Evolutionary conservation across 2,329 filamentous ascomycete genomes (phyloP).

Genomic region (Dothiorella sarmentorum): DNA sequence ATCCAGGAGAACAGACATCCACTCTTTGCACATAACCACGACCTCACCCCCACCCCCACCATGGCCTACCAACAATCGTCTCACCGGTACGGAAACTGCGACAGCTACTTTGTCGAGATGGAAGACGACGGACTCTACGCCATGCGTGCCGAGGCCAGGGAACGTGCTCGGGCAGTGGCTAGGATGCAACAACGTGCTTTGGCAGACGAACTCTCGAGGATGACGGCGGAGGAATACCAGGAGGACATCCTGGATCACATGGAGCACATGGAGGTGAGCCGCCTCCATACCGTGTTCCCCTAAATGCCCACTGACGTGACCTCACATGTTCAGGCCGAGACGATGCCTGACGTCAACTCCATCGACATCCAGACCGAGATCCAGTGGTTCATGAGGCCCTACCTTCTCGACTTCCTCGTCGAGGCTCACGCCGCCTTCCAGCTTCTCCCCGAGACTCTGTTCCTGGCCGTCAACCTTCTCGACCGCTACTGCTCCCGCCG

Average conservation of each 20-base stretch:
- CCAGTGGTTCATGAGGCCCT: slow-evolving; percentile 99
- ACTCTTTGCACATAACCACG: slow-evolving; percentile 38
- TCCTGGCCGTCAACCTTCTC: slow-evolving; percentile 92
- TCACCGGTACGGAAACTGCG: slow-evolving; percentile 60
- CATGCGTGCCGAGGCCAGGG: slow-evolving; percentile 63
- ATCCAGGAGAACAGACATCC: slow-evolving; percentile 47
- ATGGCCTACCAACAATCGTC: slow-evolving; percentile 56
- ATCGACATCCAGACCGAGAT: slow-evolving; percentile 99
- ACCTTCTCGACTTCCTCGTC: slow-evolving; percentile 95
- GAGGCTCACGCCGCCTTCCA: slow-evolving; percentile 96
- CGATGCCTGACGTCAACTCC: slow-evolving; percentile 89
- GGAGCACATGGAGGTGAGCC: slow-evolving; percentile 82
- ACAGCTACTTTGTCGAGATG: slow-evolving; percentile 67
- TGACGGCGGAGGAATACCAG: slow-evolving; percentile 85
- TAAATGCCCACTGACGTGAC: slow-evolving; percentile 27
- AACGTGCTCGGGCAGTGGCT: slow-evolving; percentile 73
- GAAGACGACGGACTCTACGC: slow-evolving; percentile 53
- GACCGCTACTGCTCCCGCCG: slow-evolving; percentile 97
- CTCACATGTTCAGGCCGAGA: slow-evolving; percentile 60
- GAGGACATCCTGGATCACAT: slow-evolving; percentile 94
- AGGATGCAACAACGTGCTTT: slow-evolving; percentile 83
- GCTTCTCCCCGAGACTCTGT: slow-evolving; percentile 88
- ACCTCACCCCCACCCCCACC: slow-evolving; percentile 38
- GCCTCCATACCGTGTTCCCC: slow-evolving; percentile 8
- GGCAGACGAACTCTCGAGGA: slow-evolving; percentile 80